Evolutionary conservation across 116 monocot species (phyloP).

Genomic region (Zostera marina): DNA sequence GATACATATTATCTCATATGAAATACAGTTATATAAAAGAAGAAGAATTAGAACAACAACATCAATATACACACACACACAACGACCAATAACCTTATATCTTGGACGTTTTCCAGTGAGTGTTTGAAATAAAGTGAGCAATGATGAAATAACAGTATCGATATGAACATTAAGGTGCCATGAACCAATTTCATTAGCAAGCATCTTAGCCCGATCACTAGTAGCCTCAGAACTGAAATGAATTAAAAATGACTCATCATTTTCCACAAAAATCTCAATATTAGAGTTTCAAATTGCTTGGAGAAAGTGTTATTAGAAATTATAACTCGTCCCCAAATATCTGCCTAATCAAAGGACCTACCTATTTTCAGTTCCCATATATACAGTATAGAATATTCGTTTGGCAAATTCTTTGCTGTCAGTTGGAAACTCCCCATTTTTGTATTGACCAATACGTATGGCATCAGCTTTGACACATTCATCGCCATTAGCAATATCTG

Average conservation of each 20-base stretch:
- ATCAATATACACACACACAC: too few species aligned
- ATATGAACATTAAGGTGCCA: slow-evolving; percentile 79
- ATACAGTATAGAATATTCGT: slow-evolving; percentile 92
- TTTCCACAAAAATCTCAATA: neutral
- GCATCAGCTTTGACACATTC: slow-evolving; percentile 95
- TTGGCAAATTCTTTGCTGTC: slow-evolving; percentile 83
- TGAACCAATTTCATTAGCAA: slow-evolving; percentile 88
- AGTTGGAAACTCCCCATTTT: slow-evolving; percentile 73
- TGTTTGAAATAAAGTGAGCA: slow-evolving; percentile 74
- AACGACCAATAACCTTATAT: slow-evolving; percentile 47
- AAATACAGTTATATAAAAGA: neutral
- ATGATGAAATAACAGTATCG: slow-evolving; percentile 60
- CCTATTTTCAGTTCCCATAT: slow-evolving; percentile 99
- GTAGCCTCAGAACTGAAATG: slow-evolving; percentile 77
- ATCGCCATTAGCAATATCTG: slow-evolving; percentile 91
- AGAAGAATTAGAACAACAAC: neutral
- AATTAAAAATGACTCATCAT: neutral
- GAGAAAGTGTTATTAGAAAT: neutral
- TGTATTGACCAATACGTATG: slow-evolving; percentile 91
- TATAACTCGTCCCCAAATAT: neutral
- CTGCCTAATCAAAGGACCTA: slow-evolving; percentile 5
- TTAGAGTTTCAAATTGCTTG: too few species aligned
- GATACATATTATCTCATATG: too few species aligned
- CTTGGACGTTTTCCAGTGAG: slow-evolving; percentile 67
- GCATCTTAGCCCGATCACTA: slow-evolving; percentile 67